Evolutionary conservation across 228 moss, liverwort and hornwort species (phyloP).

Genomic region (Sphagnum fallax): DNA sequence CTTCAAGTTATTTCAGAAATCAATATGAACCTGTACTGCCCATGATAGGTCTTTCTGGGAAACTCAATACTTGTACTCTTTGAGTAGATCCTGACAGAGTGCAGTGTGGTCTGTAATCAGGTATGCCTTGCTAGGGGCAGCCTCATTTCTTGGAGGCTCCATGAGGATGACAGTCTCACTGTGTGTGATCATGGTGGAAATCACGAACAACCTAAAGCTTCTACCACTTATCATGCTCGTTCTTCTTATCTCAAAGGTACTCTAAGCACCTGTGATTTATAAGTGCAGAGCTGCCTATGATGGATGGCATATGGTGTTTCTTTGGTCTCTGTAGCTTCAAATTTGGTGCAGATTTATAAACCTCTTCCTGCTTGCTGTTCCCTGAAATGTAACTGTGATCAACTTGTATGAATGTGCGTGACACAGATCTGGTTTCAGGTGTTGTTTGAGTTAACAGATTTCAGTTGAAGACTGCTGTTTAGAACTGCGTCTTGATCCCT

Average conservation of each 20-base stretch:
- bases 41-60: too few species aligned
- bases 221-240: conserved; percentile 97
- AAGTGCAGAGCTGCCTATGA: neutral
- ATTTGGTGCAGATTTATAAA: too few species aligned
- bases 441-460: too few species aligned
- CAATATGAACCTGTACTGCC: neutral
- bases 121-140: conserved; percentile 96
- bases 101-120: conserved; percentile 20
- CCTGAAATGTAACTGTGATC: too few species aligned
- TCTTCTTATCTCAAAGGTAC: conserved; percentile 95
- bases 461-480: too few species aligned
- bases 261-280: neutral
- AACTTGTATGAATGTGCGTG: too few species aligned
- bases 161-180: conserved; percentile 99
- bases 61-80: too few species aligned
- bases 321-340: too few species aligned
- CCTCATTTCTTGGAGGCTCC: conserved; percentile 97
- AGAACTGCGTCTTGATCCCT: too few species aligned
- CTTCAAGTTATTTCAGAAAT: neutral
- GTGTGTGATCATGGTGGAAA: conserved; percentile 99
- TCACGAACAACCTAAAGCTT: conserved; percentile 95
- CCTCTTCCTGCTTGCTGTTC: too few species aligned
- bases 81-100: too few species aligned
- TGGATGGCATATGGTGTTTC: neutral
- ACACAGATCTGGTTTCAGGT: too few species aligned